Conservation (phyloP, 257 asterid species). For the Marsdenia floribunda region DNA sequence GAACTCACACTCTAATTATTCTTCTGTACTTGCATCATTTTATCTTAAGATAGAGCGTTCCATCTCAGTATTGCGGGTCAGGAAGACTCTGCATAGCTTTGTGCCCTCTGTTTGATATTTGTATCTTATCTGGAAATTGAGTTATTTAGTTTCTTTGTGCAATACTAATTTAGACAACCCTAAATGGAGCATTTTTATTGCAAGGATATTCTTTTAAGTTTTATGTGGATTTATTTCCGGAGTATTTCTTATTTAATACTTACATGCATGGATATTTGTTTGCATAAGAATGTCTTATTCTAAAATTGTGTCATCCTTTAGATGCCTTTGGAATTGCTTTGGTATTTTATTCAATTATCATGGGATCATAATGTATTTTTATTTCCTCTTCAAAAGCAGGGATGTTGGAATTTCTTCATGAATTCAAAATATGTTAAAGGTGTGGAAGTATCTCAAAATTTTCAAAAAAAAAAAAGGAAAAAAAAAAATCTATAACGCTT, state of each 20-base stretch:
- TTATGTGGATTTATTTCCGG: not conserved
- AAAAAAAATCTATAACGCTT: too few relatives aligned
- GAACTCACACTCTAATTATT: not conserved
- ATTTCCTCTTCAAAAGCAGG: conserved; percentile 41
- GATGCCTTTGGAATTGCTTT: not conserved
- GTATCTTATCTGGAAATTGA: not conserved
- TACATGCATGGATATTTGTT: not conserved
- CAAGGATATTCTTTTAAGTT: not conserved
- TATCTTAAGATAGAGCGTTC: not conserved
- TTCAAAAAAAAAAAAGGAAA: too few relatives aligned
- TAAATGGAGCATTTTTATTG: not conserved
- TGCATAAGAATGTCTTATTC: not conserved
- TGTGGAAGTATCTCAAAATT: too few relatives aligned
- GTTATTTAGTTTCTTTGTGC: not conserved
- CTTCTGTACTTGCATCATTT: conserved; percentile 1
- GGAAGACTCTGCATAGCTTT: not conserved
- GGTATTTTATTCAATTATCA: not conserved
- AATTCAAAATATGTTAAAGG: too few relatives aligned
- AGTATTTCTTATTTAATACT: not conserved
- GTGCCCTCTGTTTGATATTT: not conserved
- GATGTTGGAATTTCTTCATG: conserved; percentile 73
- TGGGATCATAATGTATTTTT: conserved; percentile 2
- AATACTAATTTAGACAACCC: not conserved
- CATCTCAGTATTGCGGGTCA: not conserved
- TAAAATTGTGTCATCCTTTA: not conserved